Base-by-base conservation (phyloP, 2,329 filamentous ascomycete species). In the Exophiala bonariae region DNA sequence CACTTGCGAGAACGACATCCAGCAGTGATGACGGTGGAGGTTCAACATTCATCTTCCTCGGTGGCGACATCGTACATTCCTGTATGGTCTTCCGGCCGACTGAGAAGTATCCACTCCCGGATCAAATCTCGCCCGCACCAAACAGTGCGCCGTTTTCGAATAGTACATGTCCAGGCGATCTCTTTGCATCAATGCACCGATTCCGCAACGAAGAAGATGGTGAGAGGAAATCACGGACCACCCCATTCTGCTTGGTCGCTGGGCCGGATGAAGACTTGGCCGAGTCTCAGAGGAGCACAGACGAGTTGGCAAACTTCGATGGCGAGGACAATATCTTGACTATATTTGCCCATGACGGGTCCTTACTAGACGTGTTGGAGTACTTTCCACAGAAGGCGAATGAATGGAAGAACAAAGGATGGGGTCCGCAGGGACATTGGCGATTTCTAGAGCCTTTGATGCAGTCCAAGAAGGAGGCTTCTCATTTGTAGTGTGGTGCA, bases 71-170 rank as follows among this genome's bases (percentile, higher is more conserved):
- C 23, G 40, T 18, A 13, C 41, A 41, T 13, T 18, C 11, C 41
- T 16, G 49, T 1, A 59, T 59, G 4, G 44, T 51, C 10, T 57
- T 67, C 19, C 47, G 66, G 8, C 63, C 63, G 2, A 59, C 53
- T 2, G 35, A 50, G 36, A 50, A 58, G 23, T 37, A 55, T 3
- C 61, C 62, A 13, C 44, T 65, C 9, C 60, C 62, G 5, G 28
- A 46, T 40, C 17, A 37, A 8, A 47, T 56, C 33, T 57, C 38
- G 32, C 32, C 19, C 11, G 19, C 19, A 4, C 19, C 38, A 5
- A 31, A 31, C n/a, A n/a, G 11, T 3, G n/a, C 9, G 28, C 28
- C 28, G 9, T 31, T 31, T n/a, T 8, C 28, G n/a, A 8, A 31
- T 31, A n/a, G n/a, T n/a, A n/a, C 9, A 1, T 59, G 54, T 33